These are phyloP conservation scores for Melastoma malabathricum DNA, from an alignment of 345 rosid genomes.

Conservation along the genomic window DNA sequence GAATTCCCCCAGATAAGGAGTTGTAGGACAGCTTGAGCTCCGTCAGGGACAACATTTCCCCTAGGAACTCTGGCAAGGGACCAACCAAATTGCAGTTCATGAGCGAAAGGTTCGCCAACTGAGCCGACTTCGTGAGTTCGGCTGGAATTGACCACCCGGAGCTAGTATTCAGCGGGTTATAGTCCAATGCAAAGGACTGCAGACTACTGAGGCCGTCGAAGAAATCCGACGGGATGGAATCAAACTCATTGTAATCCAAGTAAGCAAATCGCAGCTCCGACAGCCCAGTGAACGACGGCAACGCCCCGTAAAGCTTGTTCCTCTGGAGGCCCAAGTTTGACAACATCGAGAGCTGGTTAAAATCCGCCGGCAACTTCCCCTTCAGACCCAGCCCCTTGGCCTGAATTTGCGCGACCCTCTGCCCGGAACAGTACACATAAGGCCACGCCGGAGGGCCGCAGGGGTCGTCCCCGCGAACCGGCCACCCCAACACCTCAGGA, in stretches of 20 bases:
- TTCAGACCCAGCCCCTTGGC: constrained; percentile 29
- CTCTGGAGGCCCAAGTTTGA: constrained; percentile 39
- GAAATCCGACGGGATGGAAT: constrained; percentile 30
- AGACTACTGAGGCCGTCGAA: constrained; percentile 27
- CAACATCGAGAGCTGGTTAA: constrained; percentile 28
- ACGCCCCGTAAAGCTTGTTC: constrained; percentile 24
- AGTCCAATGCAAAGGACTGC: constrained; percentile 34
- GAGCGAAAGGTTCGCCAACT: constrained; percentile 24
- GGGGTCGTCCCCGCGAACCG: constrained; percentile 25
- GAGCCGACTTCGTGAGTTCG: constrained; percentile 22
- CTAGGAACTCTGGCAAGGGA: constrained; percentile 28
- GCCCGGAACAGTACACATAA: constrained; percentile 30
- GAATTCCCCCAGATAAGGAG: constrained; percentile 27
- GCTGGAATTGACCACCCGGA: constrained; percentile 33
- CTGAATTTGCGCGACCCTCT: constrained; percentile 35
- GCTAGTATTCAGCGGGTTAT: constrained; percentile 23
- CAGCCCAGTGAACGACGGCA: constrained; percentile 33
- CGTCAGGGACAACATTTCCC: constrained; percentile 18
- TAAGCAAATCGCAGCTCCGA: constrained; percentile 26
- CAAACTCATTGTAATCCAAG: constrained; percentile 31
- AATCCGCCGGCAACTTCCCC: constrained; percentile 26
- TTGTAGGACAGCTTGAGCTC: constrained; percentile 27
- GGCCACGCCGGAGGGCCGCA: constrained; percentile 48
- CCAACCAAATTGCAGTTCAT: constrained; percentile 28
- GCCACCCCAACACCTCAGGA: constrained; percentile 43